Base-by-base conservation (phyloP, 140 eudicot genomes). In the Oenanthe javanica region DNA sequence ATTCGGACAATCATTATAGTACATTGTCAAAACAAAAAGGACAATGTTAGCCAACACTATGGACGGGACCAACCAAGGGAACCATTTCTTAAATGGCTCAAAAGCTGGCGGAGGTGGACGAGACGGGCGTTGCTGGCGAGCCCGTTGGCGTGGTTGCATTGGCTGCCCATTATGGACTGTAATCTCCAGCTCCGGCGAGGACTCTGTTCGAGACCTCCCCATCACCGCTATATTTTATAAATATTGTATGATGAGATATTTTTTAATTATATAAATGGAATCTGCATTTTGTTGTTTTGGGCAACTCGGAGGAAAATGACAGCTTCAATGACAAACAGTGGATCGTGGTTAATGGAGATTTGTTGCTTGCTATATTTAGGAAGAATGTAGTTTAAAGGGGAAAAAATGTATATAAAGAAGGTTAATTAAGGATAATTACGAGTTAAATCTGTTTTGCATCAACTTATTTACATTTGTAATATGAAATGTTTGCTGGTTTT, bases 21-120 rank as follows among this genome's bases (percentile, higher is more conserved):
- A 87, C 98, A 94, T 94, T 5, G 89, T 67, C 2, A 85, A 21
- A 49, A 89, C 10, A 70, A 94, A 94, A 15, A 94, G 21, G 25
- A 63, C 77, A 25, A 89, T 52, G 63, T 94, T 89, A 84, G 80
- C 82, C n/a, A 83, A 4, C 19, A 87, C 76, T n/a, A 94, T 82
- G 82, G 72, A 4, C 0, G 98, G 96, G 21, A 90, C 91, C 43
- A 94, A 21, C 97, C 96, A 92, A 0, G 98, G 92, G 69, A 78
- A 15, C 92, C 93, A 88, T 83, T 82, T 85, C 73, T 84, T 74
- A 63, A 79, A 87, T 2, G 92, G 89, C 79, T 85, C 78, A 46
- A 73, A 78, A 76, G 80, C 51, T 6, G 81, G 83, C 47, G 82
- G 77, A 11, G 59, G 80, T 6, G 83, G 79, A 18, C 78, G 75